A percentile compares a stretch with the other conserved stretches of the same genome.
phyloP scores from a whole-genome alignment of 2,329 filamentous ascomycete species.

The Fusarium vanettenii region DNA sequence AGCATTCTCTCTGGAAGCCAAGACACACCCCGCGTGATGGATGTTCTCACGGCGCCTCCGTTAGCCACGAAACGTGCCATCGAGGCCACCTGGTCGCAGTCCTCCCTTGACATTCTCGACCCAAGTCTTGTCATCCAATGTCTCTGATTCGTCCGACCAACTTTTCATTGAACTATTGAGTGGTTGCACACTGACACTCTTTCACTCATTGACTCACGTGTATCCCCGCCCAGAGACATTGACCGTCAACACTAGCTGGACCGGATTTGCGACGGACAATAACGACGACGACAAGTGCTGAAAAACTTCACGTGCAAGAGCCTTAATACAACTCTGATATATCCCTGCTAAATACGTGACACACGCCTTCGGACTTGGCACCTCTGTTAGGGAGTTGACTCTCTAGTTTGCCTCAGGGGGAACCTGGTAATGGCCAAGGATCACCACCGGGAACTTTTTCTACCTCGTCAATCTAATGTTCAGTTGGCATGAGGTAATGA shows the following conservation, averaged over 20 bases:
- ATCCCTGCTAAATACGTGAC: conserved; percentile 10
- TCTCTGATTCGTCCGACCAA: not conserved
- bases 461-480: not conserved
- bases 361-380: conserved; percentile 5
- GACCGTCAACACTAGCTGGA: not conserved
- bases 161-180: not conserved
- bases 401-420: not conserved
- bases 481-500: not conserved
- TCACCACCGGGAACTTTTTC: not conserved
- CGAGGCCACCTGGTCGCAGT: not conserved
- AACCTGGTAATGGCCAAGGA: not conserved
- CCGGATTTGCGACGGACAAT: conserved; percentile 1
- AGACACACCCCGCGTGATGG: not conserved
- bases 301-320: conserved; percentile 7
- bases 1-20: not conserved
- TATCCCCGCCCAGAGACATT: not conserved
- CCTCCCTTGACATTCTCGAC: not conserved
- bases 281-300: not conserved
- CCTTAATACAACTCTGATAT: not conserved
- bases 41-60: not conserved
- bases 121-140: not conserved
- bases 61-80: not conserved
- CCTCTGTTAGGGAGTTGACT: not conserved
- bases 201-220: conserved; percentile 7
- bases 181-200: not conserved